Base-by-base conservation (phyloP, 1,139 yeast species). In the Pichia sp. region DNA sequence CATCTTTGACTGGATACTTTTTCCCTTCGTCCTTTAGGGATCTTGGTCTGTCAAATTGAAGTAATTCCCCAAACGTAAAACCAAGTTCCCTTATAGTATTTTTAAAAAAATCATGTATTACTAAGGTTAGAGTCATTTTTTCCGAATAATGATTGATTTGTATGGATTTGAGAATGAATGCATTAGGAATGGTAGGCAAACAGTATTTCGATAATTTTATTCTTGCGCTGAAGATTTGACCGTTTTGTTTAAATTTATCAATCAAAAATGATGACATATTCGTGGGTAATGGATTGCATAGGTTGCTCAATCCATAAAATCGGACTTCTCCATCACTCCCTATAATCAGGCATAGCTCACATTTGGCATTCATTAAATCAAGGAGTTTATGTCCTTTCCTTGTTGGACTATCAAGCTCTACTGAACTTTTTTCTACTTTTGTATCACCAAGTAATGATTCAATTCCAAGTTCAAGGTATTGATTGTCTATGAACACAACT, bases 301-400 rank as follows among this genome's bases (percentile, higher is more conserved):
- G 66, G 62, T 85, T 82, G 29, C 76, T 75, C 31, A 89, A 67
- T 4, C 80, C 74, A 63, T 75, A 77, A 0, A 83, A 65, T 1
- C 75, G 72, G 20, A 82, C 72, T 3, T 70, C 64, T 0, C 86
- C 84, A 6, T 66, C 54, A 12, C 69, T 67, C 44, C 81, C 78
- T 2, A 81, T 65, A 0, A 83, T 78, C 27, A 86, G 61, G n/a
- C 85, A 75, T n/a, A 87, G 62, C 59, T 88, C 96, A 0, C 79
- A 74, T 31, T 73, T 71, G 1, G 63, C 60, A 6, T 65, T 63
- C 16, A 70, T 61, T 2, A 71, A 60, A 31, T 66, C 68, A 5
- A 54, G 29, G 3, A 67, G 42, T 46, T 63, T 57, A 24, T 61
- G 58, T 10, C 65, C 63, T 46, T 49, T 54, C 43, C 55, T 50